Base-by-base conservation (phyloP, 441 rosid species). In the Capsella rubella region DNA sequence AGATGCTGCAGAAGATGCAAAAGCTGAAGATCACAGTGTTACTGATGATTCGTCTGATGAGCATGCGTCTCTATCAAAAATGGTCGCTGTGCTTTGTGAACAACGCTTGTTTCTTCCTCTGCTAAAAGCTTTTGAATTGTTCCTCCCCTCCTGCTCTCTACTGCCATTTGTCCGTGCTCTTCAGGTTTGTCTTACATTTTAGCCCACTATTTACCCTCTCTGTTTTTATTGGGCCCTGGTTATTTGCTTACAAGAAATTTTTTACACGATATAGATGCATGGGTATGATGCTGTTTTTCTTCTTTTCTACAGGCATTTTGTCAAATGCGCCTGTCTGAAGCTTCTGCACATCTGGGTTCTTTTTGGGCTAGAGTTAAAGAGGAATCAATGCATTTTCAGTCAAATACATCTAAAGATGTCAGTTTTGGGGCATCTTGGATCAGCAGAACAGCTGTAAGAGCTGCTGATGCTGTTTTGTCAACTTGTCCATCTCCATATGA, bases 401-500 rank as follows among this genome's bases (percentile, higher is more conserved):
- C 91, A 80, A 84, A 71, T 82, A 68, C 69, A 45, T 87, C 82
- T 66, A 93, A 86, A 84, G 98, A 93, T 72, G 89, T 81, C 69
- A 88, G 81, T 74, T 78, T 76, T 80, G 90, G 92, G 72, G 78
- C 83, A 74, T 84, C 89, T 52, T 96, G 98, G 99, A 89, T 89
- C 78, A 89, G 89, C 80, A 85, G 95, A 64, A 90, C 90, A 42
- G 97, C 97, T 67, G 88, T 88, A 75, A 88, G 87, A 84, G 97
- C 98, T 84, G 97, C 98, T 47, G 90, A 91, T 87, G 93, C 97
- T 56, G 85, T 89, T 71, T 88, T 96, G 82, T 86, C 91, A 64
- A 87, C 89, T 72, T 91, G 98, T 82, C 95, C 98, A 67, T 95
- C 98, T 69, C 97, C 99, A 71, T 96, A 96, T 82, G 99, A 96